These are phyloP conservation scores for Hondaea fermentalgiana DNA, from an alignment of 108 stramenopile genomes.

Conservation along the genomic window DNA sequence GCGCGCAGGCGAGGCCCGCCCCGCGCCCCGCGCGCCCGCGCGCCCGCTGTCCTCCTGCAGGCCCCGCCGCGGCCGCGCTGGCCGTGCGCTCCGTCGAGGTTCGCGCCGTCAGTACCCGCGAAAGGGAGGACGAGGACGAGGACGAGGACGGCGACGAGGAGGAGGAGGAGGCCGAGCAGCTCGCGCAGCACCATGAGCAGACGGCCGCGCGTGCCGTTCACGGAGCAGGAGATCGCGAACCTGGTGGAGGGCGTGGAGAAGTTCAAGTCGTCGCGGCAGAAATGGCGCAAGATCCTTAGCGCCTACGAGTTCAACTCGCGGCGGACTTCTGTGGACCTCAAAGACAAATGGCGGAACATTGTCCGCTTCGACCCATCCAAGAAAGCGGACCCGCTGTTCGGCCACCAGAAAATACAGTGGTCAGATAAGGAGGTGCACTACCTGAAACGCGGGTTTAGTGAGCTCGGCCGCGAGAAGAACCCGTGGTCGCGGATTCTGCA, in stretches of 20 bases:
- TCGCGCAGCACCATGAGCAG: neutral
- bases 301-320: neutral
- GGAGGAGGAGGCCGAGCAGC: no score
- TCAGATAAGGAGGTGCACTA: neutral
- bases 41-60: no score
- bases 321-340: neutral
- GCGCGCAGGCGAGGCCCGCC: no score
- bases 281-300: neutral
- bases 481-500: neutral
- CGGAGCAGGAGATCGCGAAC: neutral
- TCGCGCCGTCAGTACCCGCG: no score
- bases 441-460: neutral
- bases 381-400: neutral
- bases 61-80: no score
- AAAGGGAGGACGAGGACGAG: no score
- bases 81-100: no score
- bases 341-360: conserved; percentile 4
- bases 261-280: neutral
- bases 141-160: no score
- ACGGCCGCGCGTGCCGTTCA: neutral
- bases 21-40: no score
- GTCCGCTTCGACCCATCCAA: neutral
- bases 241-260: neutral
- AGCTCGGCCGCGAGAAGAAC: neutral
- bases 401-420: neutral